These are phyloP conservation scores for Meyerozyma athensensis DNA, from an alignment of 1,139 yeast genomes.

Conservation along the genomic window DNA sequence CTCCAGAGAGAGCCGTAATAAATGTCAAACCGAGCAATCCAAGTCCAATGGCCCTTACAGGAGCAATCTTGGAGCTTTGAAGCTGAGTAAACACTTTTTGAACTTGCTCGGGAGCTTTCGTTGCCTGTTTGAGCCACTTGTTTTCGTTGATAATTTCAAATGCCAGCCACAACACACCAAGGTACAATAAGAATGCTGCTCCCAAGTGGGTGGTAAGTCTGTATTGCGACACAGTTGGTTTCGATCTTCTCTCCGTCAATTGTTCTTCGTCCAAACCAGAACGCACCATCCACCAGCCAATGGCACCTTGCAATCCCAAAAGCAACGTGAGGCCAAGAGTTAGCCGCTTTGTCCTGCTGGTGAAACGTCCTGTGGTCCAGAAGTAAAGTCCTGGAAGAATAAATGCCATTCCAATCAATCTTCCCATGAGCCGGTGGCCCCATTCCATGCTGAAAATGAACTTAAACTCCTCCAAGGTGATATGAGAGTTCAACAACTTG, in stretches of 20 bases:
- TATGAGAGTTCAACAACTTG: constrained; percentile 81
- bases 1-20: constrained; percentile 92
- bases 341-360: constrained; percentile 62
- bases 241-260: constrained; percentile 73
- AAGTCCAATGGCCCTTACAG: constrained; percentile 49
- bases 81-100: constrained; percentile 49
- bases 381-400: constrained; percentile 84
- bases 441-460: constrained; percentile 97
- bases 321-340: constrained; percentile 69
- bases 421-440: constrained; percentile 91
- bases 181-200: constrained; percentile 83
- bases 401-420: constrained; percentile 81
- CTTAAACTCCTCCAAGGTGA: constrained; percentile 88
- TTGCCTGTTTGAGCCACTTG: constrained; percentile 39
- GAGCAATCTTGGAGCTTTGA: constrained; percentile 48
- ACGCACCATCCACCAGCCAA: constrained; percentile 99
- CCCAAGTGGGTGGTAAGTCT: constrained; percentile 92
- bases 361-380: constrained; percentile 61
- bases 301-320: constrained; percentile 88
- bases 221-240: constrained; percentile 95
- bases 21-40: constrained; percentile 68
- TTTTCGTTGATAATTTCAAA: constrained; percentile 76
- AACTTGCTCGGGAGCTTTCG: constrained; percentile 51
- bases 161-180: constrained; percentile 90
- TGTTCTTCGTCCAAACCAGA: constrained; percentile 87